phyloP scores from a whole-genome alignment of 768 basidiomycete species.

The Naematelia aurantialba region DNA sequence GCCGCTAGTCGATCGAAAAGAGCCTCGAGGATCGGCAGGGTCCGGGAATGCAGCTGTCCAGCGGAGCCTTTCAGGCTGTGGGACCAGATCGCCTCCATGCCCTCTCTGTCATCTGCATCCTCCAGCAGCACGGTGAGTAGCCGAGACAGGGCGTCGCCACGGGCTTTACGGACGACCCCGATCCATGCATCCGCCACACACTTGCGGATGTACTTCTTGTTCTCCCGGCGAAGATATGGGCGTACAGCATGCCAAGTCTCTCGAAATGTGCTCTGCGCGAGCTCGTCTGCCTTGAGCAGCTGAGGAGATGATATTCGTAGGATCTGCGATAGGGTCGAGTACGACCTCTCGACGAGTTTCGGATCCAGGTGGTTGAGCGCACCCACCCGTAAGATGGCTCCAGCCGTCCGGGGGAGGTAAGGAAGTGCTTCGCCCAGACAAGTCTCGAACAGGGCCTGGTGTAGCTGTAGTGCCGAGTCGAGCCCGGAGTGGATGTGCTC shows the following conservation, averaged over 20 bases:
- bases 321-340: constrained; percentile 44
- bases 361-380: constrained; percentile 40
- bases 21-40: constrained; percentile 61
- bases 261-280: constrained; percentile 11
- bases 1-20: constrained; percentile 61
- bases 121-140: constrained; percentile 58
- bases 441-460: constrained; percentile 45
- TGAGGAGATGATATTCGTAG: constrained; percentile 38
- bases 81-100: constrained; percentile 72
- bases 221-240: constrained; percentile 37
- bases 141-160: constrained; percentile 59
- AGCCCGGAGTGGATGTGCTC: constrained; percentile 40
- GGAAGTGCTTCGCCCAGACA: constrained; percentile 37
- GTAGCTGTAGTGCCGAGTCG: constrained; percentile 44
- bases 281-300: constrained; percentile 28
- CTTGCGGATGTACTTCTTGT: constrained; percentile 42
- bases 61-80: constrained; percentile 55
- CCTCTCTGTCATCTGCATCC: constrained; percentile 57
- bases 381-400: constrained; percentile 34
- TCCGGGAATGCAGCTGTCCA: constrained; percentile 63
- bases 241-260: constrained; percentile 33
- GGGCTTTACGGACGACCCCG: constrained; percentile 67
- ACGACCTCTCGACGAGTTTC: constrained; percentile 44
- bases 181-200: constrained; percentile 83
- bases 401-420: constrained; percentile 23